A percentile compares a stretch with the other conserved stretches of the same genome.
Conservation (phyloP, 495 filamentous ascomycete species). For the Xylona heveae region DNA sequence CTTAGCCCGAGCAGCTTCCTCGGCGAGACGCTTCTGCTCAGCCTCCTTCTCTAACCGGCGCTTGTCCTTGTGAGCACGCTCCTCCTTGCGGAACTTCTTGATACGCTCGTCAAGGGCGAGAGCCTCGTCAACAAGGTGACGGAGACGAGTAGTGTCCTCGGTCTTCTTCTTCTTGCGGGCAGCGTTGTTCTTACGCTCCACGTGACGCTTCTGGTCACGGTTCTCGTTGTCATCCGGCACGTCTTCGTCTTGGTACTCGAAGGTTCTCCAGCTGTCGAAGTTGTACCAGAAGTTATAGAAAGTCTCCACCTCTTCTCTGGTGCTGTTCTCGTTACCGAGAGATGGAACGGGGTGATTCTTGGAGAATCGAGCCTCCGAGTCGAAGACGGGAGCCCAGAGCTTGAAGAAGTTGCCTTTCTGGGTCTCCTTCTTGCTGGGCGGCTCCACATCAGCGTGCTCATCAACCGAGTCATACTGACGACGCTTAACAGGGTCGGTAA, state of each 20-base stretch:
- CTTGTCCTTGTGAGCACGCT: constrained; percentile 82
- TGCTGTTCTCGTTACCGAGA: constrained; percentile 67
- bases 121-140: constrained; percentile 71
- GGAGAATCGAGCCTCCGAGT: constrained; percentile 80
- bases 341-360: constrained; percentile 68
- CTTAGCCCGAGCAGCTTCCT: constrained; percentile 56
- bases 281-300: constrained; percentile 99
- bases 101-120: constrained; percentile 76
- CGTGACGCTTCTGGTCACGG: constrained; percentile 94
- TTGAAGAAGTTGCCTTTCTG: constrained; percentile 85
- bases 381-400: constrained; percentile 72
- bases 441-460: constrained; percentile 75
- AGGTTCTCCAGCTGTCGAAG: constrained; percentile 92
- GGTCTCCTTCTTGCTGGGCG: constrained; percentile 72
- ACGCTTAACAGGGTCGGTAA: constrained; percentile 77
- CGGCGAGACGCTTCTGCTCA: constrained; percentile 60
- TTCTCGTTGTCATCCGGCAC: constrained; percentile 97
- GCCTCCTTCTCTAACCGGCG: constrained; percentile 81
- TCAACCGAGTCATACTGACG: constrained; percentile 95
- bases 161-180: constrained; percentile 97
- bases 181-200: constrained; percentile 95
- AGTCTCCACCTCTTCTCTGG: constrained; percentile 68
- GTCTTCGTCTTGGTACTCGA: constrained; percentile 97
- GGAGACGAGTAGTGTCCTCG: constrained; percentile 79
- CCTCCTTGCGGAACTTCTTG: constrained; percentile 85